Evolutionary conservation across 1,284 basidiomycete genomes (phyloP), one percentile per base, ranked within the genome.

Genomic region (Rugosomyces carneus): DNA sequence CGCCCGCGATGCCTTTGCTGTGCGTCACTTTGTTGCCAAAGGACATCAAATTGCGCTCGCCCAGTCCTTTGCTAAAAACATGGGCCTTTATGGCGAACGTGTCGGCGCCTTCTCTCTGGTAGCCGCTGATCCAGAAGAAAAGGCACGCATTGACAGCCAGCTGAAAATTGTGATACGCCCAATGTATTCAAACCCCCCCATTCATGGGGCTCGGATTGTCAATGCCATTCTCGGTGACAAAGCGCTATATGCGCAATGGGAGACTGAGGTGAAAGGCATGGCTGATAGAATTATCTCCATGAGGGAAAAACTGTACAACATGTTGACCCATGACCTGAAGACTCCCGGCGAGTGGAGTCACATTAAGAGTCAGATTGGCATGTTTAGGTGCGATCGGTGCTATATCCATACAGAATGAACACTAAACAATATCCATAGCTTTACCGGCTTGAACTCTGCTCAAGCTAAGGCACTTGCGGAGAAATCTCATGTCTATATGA

Each of bases 51-150:
- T 93, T 53, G 87, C 90, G 11, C 78, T 93, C 38, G 75, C 84
- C 51, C 96, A 99, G 69, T 93, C 90, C 44, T 99, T 98, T 67
- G 96, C 96, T 45, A 99, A 99, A 79, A 99, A 99, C 76, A 95
- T 97, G 79, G 95, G 96, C 51, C 78, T 99, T 32, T 99, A 99
- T 66, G 96, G 94, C 55, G 94, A 97, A 70, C 90, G 94, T 62
- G 90, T 92, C 48, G 94, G 94, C 16, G 87, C 90, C n/a, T 92
- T 99, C 78, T 93, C 91, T 18, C 66, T 97, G 57, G 82, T 87
- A 42, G 81, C 81, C 37, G 66, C 69, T 49, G 79, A 78, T 54
- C 71, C 81, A 40, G 89, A 89, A 54, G 93, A 96, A 68, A 91
- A 86, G 65, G 89, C 85, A 40, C 84, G 93, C 42, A 83, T 95